phyloP scores from a whole-genome alignment of 78 protist species.

The Dictyostelium brefeldianum region DNA sequence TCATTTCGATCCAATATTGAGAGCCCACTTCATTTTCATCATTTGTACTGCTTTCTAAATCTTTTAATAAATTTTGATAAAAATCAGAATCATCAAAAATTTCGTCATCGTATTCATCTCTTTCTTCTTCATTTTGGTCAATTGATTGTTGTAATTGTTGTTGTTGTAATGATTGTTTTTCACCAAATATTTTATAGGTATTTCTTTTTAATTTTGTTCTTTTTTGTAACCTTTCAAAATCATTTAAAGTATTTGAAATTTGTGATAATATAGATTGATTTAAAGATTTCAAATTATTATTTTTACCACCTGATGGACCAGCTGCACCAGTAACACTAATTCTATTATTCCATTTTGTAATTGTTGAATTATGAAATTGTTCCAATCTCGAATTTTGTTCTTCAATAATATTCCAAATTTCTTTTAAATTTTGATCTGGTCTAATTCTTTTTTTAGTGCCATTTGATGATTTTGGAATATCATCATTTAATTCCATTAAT shows the following conservation, averaged over 20 bases:
- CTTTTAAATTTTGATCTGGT: neutral
- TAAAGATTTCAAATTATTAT: slow-evolving; percentile 44
- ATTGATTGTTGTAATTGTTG: neutral
- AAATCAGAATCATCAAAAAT: slow-evolving; percentile 70
- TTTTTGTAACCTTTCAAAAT: slow-evolving; percentile 43
- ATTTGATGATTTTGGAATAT: neutral
- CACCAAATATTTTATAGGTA: slow-evolving; percentile 20
- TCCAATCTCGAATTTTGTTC: slow-evolving; percentile 35
- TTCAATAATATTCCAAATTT: slow-evolving; percentile 47
- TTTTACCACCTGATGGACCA: neutral
- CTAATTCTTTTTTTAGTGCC: slow-evolving; percentile 27
- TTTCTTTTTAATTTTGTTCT: slow-evolving; percentile 54
- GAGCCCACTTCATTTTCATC: slow-evolving; percentile 41
- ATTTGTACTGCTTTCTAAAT: neutral
- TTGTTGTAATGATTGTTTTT: slow-evolving; percentile 1
- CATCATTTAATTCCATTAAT: slow-evolving; percentile 23
- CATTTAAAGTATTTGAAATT: slow-evolving; percentile 51
- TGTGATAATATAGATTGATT: slow-evolving; percentile 65
- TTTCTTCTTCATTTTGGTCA: neutral
- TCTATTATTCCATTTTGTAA: slow-evolving; percentile 52
- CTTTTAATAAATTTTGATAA: slow-evolving; percentile 50
- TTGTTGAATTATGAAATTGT: neutral
- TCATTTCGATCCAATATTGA: slow-evolving; percentile 54
- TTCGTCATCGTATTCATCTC: slow-evolving; percentile 46
- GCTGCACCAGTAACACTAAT: neutral